Base-by-base conservation (phyloP, 495 filamentous ascomycete genomes). In the Aspergillus diversus region DNA sequence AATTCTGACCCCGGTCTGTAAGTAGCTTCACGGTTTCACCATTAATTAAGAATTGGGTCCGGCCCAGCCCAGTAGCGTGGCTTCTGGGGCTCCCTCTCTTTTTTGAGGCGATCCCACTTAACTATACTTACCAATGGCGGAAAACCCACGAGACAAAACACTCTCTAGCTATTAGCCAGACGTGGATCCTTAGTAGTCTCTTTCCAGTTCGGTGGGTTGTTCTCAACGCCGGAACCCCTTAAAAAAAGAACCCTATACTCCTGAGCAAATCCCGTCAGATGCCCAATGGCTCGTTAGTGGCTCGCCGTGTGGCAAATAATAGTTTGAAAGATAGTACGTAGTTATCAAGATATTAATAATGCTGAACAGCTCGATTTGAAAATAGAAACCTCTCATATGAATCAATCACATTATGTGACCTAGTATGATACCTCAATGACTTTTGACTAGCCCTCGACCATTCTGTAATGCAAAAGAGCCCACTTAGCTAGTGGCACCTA, bases 31-130 rank as follows among this genome's bases (percentile, higher is more conserved):
- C 21, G 31, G 55, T 43, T 57, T 33, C 51, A 55, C 53, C 34
- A 27, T 33, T 53, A 57, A 57, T 57, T 63, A 56, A 59, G 56
- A 64, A 55, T n/a, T 52, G 35, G 48, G 32, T 34, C 46, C 52
- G 53, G 53, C 32, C 46, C 53, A 63, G 21, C 43, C 53, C 53
- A 42, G 55, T 47, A 47, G 60, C 60, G 16, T 63, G 60, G 60
- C 55, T 63, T 49, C 52, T 51, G 53, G 60, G 43, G n/a, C 42
- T 8, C 13, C 13, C n/a, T 16, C 9, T 32, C 21, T 47, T 34
- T n/a, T 12, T 43, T 43, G 39, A 12, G 39, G 39, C 39, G 39
- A 4, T 43, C 39, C 39, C 39, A 43, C 39, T 43, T 43, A 4
- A 27, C 21, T 27, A 27, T 27, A 27, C 1, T 27, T 27, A 27